phyloP scores from a whole-genome alignment of 495 filamentous ascomycete species.

The Podospora appendiculata region DNA sequence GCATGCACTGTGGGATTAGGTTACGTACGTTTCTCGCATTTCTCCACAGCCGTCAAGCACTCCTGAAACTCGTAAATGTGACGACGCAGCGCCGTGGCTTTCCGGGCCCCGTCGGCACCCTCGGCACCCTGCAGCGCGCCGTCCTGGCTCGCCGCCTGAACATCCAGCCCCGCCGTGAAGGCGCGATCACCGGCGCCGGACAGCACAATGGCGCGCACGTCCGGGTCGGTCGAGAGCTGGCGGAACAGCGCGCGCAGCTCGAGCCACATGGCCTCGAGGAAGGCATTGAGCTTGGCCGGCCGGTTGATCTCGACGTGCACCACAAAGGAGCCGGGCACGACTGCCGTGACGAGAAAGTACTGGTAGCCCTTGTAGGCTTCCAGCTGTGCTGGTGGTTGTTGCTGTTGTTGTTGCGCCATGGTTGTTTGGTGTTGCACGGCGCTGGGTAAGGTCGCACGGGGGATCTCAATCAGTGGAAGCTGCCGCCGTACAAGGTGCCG shows the following conservation, averaged over 20 bases:
- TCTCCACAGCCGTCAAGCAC: constrained; percentile 67
- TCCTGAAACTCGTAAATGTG: constrained; percentile 72
- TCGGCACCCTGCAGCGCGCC: constrained; percentile 22
- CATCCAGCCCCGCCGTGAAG: constrained; percentile 81
- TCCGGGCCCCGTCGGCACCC: constrained; percentile 54
- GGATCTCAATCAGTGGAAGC: no score
- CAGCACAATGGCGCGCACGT: constrained; percentile 72
- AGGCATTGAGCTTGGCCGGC: constrained; percentile 84
- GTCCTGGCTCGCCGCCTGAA: constrained; percentile 52
- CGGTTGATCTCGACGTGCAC: constrained; percentile 93
- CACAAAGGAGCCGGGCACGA: constrained; percentile 51
- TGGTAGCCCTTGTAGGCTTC: constrained; percentile 40
- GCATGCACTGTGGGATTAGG: not conserved
- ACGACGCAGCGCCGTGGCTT: constrained; percentile 54
- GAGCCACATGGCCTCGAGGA: constrained; percentile 84
- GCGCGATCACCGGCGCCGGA: constrained; percentile 75
- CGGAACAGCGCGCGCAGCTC: constrained; percentile 69
- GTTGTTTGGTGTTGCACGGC: not conserved
- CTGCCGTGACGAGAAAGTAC: constrained; percentile 72
- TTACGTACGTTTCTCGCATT: constrained; percentile 74
- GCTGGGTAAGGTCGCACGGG: no score
- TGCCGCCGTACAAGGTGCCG: no score
- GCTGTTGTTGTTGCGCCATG: constrained; percentile 13
- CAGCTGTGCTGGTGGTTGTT: constrained; percentile 1
- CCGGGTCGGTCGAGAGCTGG: constrained; percentile 61